phyloP scores from a whole-genome alignment of 148 eudicot genomes.

The Dianthus caryophyllus region DNA sequence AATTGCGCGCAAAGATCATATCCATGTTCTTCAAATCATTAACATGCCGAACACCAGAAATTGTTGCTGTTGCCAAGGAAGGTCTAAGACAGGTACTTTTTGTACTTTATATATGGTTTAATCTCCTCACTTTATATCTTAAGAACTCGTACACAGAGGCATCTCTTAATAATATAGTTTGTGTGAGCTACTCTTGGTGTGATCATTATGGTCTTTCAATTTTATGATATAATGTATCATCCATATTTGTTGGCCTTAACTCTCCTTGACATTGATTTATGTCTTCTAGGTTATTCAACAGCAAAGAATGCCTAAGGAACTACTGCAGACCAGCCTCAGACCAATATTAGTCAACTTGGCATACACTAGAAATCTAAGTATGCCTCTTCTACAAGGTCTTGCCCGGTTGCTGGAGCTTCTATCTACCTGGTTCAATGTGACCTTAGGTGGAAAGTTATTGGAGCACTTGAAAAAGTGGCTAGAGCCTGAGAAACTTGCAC shows the following conservation, averaged over 20 bases:
- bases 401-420: constrained; percentile 94
- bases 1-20: constrained; percentile 82
- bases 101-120: not conserved
- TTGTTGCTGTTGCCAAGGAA: constrained; percentile 95
- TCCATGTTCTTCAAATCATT: constrained; percentile 96
- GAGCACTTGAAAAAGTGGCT: constrained; percentile 96
- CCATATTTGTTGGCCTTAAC: constrained; percentile 2
- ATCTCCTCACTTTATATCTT: not conserved
- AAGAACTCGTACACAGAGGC: not conserved
- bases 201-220: not conserved
- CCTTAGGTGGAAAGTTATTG: constrained; percentile 85
- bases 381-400: constrained; percentile 96
- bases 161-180: not conserved
- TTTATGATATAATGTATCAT: not conserved
- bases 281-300: constrained; percentile 69
- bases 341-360: constrained; percentile 94
- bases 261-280: constrained; percentile 10
- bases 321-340: constrained; percentile 91
- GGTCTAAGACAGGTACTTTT: constrained; percentile 82
- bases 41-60: constrained; percentile 84
- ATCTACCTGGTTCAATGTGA: constrained; percentile 94
- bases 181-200: constrained; percentile 1
- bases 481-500: constrained; percentile 96
- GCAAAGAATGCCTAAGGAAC: constrained; percentile 99
- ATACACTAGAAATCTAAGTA: constrained; percentile 87